A percentile compares a stretch with the other conserved stretches of the same genome.
Conservation (phyloP, 306 rosid genomes). For the Prunus persica region DNA sequence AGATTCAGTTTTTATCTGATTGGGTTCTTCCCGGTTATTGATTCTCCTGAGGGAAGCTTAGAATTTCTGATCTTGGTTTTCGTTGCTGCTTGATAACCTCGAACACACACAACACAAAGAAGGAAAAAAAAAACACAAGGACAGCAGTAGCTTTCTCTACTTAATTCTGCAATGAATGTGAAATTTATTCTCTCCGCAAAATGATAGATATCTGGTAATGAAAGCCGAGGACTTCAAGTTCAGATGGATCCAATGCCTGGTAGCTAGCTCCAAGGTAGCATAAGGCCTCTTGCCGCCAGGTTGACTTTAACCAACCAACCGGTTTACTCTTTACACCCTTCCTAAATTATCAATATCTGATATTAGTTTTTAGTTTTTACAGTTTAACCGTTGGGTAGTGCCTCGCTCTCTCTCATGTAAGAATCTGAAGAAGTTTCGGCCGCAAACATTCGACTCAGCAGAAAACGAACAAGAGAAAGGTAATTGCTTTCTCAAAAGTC, state of each 20-base stretch:
- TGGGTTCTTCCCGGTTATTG: neutral
- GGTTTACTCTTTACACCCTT: neutral
- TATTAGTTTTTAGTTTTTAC: neutral
- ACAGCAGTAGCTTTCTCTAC: neutral
- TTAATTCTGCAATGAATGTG: neutral
- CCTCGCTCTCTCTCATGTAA: neutral
- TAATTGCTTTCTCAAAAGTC: neutral
- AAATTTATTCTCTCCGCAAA: neutral
- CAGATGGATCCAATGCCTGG: neutral
- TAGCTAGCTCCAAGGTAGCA: conserved; percentile 1
- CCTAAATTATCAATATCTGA: neutral
- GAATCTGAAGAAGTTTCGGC: neutral
- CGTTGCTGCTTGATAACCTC: neutral
- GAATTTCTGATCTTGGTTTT: neutral
- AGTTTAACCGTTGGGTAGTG: neutral
- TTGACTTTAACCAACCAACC: conserved; percentile 24
- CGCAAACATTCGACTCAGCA: neutral
- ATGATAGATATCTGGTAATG: neutral
- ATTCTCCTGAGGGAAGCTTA: neutral
- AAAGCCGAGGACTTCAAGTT: neutral
- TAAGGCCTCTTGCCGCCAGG: neutral
- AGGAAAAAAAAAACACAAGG: neutral
- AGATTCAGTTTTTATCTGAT: neutral
- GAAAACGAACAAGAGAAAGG: too few relatives aligned
- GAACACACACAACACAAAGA: neutral